Conservation (phyloP, 331 rosid species). For the Quercus tomentella region DNA sequence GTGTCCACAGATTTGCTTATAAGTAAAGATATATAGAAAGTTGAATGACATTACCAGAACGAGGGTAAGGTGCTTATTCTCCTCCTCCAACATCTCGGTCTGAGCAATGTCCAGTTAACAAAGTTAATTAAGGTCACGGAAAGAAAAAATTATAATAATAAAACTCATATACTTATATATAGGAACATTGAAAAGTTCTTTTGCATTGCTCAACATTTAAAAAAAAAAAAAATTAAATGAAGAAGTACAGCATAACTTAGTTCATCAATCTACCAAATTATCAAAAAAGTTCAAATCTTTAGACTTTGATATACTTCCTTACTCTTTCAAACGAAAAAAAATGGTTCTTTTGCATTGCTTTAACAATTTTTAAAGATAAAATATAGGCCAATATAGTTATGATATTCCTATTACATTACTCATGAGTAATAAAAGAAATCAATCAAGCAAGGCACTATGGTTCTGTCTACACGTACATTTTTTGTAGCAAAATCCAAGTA, state of each 20-base stretch:
- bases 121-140: neutral
- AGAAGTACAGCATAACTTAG: no score
- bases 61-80: slow-evolving; percentile 54
- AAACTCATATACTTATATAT: neutral
- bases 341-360: neutral
- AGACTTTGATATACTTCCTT: no score
- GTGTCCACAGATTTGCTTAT: neutral
- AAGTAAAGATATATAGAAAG: neutral
- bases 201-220: neutral
- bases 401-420: no score
- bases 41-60: slow-evolving; percentile 47
- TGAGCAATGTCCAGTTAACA: slow-evolving; percentile 16
- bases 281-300: no score
- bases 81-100: slow-evolving; percentile 65
- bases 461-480: slow-evolving; percentile 45
- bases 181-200: neutral
- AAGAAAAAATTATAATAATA: neutral
- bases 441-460: neutral
- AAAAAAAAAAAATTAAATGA: no score
- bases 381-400: neutral
- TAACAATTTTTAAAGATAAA: neutral
- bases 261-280: no score
- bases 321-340: no score
- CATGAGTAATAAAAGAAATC: no score
- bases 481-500: slow-evolving; percentile 39